Base-by-base conservation (phyloP, 2,329 filamentous ascomycete species). In the Pseudohalonectria lignicola region DNA sequence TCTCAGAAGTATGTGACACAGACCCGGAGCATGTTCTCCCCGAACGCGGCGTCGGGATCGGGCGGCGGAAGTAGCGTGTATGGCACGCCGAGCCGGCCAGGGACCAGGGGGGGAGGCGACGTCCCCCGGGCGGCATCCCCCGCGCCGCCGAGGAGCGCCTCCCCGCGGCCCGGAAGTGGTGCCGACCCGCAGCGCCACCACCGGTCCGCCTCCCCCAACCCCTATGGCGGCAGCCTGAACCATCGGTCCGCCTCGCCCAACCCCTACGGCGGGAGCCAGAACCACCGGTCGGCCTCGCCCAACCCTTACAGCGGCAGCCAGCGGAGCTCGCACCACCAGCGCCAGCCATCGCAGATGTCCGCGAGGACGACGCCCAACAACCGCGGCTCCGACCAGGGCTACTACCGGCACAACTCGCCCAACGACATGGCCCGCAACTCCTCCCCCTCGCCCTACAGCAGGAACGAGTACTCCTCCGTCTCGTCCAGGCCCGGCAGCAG, bases 1-100 rank as follows among this genome's bases (percentile, higher is more conserved):
- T 92, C 87, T 0, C 82, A 93, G 50, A 87, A 87, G 58, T 95
- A 90, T 52, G 77, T 83, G 17, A 76, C 79, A 33, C 84, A 95
- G 57, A 86, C 85, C 3, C 76, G 86, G 31, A 86, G 73, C 51
- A 80, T 95, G 65, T 92, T 93, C 57, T 68, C 53, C 23, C 46
- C 41, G 12, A 28, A 52, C 2, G 31, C 38, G 15, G 57, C 56
- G 59, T 63, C 60, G 2, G 52, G 62, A 23, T 55, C 56, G 36
- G 57, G 56, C 30, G 46, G 53, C 13, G 25, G 32, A 26, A 41
- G 39, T 4, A 29, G 43, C n/a, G 40, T 36, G 9, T 46, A 45
- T 16, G 41, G 28, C 4, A 57, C 63, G 5, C 64, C 61, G 29
- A 69, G 79, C 18, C 70, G 77, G 11, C 70, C 78, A 3, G 62